Conservation (phyloP, 345 rosid genomes). For the Pistacia integerrima region DNA sequence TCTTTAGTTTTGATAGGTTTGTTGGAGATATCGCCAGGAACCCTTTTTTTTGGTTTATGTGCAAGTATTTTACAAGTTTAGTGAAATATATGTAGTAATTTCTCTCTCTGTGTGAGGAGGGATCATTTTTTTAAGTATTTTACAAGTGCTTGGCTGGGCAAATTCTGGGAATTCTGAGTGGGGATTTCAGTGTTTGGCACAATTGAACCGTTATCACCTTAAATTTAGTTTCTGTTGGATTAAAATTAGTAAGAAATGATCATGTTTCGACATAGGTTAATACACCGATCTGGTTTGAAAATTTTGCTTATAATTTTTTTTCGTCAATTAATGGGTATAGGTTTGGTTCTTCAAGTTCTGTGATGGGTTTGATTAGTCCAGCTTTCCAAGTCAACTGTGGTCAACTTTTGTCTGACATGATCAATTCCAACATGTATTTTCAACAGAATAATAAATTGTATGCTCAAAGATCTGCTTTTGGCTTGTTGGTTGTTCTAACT, state of each 20-base stretch:
- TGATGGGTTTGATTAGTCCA: neutral
- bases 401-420: neutral
- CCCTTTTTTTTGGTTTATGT: neutral
- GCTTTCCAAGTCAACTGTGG: neutral
- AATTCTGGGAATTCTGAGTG: neutral
- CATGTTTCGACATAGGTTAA: neutral
- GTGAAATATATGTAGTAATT: neutral
- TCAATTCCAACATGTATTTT: neutral
- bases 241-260: neutral
- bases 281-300: neutral
- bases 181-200: neutral
- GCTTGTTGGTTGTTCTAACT: neutral
- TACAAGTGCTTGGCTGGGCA: neutral
- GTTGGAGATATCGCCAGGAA: neutral
- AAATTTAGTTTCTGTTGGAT: neutral
- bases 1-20: slow-evolving; percentile 1
- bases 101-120: neutral
- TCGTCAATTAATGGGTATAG: neutral
- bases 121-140: neutral
- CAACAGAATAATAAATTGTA: neutral
- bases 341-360: neutral
- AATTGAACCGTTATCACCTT: neutral
- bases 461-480: neutral
- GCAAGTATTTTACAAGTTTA: neutral
- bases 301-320: neutral